Evolutionary conservation across 2,329 filamentous ascomycete species (phyloP), one percentile per base, ranked within the genome.

Genomic region (Metarhizium brunneum): DNA sequence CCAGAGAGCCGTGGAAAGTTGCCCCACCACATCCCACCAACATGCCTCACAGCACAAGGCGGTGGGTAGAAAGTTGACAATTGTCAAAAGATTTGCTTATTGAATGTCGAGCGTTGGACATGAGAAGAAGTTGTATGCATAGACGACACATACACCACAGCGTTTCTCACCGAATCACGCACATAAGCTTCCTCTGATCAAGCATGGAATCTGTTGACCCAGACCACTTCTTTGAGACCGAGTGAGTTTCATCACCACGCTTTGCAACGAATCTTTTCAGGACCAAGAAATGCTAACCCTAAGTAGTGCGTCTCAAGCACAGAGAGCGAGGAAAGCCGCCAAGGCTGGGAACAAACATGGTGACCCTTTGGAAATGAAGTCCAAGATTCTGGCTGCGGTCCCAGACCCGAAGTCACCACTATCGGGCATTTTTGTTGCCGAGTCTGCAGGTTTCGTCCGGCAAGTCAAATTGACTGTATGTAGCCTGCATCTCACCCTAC

Each of bases 161-260:
- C 38, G 8, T 16, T 45, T 11, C 4, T 16, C 42, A 45, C 8
- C 20, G 6, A 8, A 48, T 48, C 20, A 30, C 40, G 42, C 48
- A 25, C 18, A 49, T 11, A 29, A 16, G 20, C 13, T 48, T 32
- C 25, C 25, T 3, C 36, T 43, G 42, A 47, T 13, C n/a, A 32
- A 13, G 43, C 59, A 56, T 57, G 59, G 86, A 83, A 60, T 87
- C 88, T 32, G 80, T 82, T 52, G 83, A 95, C 66, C 80, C 85
- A 53, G 85, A 87, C 35, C 84, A 94, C 67, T 97, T 95, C 76
- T 97, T 97, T 68, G 89, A 96, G 71, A 95, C 91, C 35, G 88
- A 92, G 90, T 94, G 74, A 72, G 85, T 69, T 29, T 29, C 14
- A 35, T 47, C 25, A 48, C 13, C n/a, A 48, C 20, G 25, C 7